phyloP scores from a whole-genome alignment of 2,329 filamentous ascomycete species.

The Coniella vitis region DNA sequence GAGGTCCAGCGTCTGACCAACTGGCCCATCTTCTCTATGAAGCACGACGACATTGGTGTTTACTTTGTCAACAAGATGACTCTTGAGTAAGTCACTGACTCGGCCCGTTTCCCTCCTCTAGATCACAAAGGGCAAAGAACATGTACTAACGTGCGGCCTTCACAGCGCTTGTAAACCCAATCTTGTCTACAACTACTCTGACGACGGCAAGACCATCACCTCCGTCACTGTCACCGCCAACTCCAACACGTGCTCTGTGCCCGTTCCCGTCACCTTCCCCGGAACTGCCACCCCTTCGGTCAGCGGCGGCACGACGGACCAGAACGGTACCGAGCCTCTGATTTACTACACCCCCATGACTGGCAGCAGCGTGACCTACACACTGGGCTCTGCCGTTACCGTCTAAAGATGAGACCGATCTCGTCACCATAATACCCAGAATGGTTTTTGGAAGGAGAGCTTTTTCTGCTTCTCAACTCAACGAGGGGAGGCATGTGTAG shows the following conservation, averaged over 20 bases:
- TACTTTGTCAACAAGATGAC: constrained; percentile 46
- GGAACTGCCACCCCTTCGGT: constrained; percentile 32
- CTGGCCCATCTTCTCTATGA: constrained; percentile 44
- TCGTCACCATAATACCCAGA: too few relatives aligned
- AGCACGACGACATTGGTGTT: constrained; percentile 47
- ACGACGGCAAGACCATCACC: constrained; percentile 37
- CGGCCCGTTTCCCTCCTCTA: background rate
- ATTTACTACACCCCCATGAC: constrained; percentile 37
- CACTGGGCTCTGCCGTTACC: constrained; percentile 13
- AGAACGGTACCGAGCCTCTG: constrained; percentile 35
- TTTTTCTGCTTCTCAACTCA: too few relatives aligned
- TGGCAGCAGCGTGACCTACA: constrained; percentile 38
- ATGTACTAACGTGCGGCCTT: constrained; percentile 1
- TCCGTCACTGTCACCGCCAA: constrained; percentile 45
- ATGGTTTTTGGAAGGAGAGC: background rate
- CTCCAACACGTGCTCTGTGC: constrained; percentile 34
- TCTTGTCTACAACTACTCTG: constrained; percentile 36
- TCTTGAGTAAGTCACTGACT: constrained; percentile 33
- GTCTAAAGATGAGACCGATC: too few relatives aligned
- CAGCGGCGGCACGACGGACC: constrained; percentile 31
- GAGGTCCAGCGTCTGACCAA: constrained; percentile 39
- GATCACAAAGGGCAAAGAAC: background rate
- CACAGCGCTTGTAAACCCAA: constrained; percentile 37
- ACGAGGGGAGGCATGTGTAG: too few relatives aligned
- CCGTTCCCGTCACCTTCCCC: constrained; percentile 49